These are phyloP conservation scores for Capronia epimyces DNA, from an alignment of 2,329 filamentous ascomycete genomes.

Conservation along the genomic window DNA sequence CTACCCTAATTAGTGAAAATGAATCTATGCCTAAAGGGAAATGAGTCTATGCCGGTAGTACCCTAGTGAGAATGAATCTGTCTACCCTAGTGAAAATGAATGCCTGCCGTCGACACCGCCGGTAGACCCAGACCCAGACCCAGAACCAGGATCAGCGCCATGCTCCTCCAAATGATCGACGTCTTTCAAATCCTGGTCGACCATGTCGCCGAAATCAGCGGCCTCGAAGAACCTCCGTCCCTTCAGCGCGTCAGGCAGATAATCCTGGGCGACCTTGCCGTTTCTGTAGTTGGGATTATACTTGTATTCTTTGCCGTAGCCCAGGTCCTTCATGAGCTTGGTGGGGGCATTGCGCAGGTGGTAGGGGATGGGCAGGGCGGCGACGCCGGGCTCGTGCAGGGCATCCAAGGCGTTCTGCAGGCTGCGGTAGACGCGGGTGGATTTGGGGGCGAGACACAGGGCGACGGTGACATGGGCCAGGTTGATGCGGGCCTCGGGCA, in stretches of 20 bases:
- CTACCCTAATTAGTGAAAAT: no score
- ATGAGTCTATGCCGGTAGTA: no score
- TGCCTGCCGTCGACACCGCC: no score
- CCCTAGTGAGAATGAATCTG: no score
- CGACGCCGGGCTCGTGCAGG: slow-evolving; percentile 75
- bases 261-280: slow-evolving; percentile 78
- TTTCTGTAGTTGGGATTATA: slow-evolving; percentile 88
- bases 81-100: no score
- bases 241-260: slow-evolving; percentile 71
- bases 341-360: slow-evolving; percentile 92
- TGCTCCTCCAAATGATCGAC: no score
- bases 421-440: slow-evolving; percentile 76
- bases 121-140: no score
- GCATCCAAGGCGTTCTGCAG: slow-evolving; percentile 75
- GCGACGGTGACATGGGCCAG: slow-evolving; percentile 83
- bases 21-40: no score
- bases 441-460: slow-evolving; percentile 74
- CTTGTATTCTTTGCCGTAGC: slow-evolving; percentile 87
- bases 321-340: slow-evolving; percentile 84
- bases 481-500: slow-evolving; percentile 91
- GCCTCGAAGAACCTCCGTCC: slow-evolving; percentile 74
- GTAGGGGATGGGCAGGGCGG: slow-evolving; percentile 72
- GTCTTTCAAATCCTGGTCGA: slow-evolving; percentile 56
- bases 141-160: no score
- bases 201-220: slow-evolving; percentile 67